A percentile compares a stretch with the other conserved stretches of the same genome.
phyloP scores from a whole-genome alignment of 169 alveolate genomes.

The Plasmodium cynomolgi region DNA sequence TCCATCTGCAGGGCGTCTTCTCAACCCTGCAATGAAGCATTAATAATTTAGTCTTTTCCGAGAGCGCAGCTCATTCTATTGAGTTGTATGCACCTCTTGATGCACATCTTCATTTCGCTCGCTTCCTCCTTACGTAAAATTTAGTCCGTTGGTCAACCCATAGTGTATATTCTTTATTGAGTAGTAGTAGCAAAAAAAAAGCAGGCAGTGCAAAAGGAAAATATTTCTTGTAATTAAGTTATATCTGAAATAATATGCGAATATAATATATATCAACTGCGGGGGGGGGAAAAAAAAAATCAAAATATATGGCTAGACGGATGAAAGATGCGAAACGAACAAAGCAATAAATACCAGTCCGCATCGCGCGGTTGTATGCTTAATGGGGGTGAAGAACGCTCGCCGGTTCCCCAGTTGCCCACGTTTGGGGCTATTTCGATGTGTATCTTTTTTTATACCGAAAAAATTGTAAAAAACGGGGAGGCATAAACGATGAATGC shows the following conservation, averaged over 20 bases:
- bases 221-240: conserved; percentile 60
- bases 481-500: conserved; percentile 62
- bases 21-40: background rate
- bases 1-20: background rate
- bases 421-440: background rate
- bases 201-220: conserved; percentile 29
- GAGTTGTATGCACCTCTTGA: background rate
- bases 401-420: background rate
- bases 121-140: conserved; percentile 47
- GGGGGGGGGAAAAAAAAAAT: background rate
- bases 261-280: conserved; percentile 55
- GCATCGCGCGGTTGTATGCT: background rate
- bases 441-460: conserved; percentile 53
- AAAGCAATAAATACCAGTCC: background rate
- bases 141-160: conserved; percentile 54
- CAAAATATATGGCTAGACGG: background rate
- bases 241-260: conserved; percentile 33
- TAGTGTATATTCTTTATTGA: conserved; percentile 62
- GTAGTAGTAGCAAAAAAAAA: conserved; percentile 65
- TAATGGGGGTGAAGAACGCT: background rate
- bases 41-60: background rate
- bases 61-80: background rate
- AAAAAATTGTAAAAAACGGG: conserved; percentile 69
- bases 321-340: background rate
- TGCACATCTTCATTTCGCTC: background rate